phyloP scores from a whole-genome alignment of 2,329 filamentous ascomycete genomes.

The Canariomyces notabilis region DNA sequence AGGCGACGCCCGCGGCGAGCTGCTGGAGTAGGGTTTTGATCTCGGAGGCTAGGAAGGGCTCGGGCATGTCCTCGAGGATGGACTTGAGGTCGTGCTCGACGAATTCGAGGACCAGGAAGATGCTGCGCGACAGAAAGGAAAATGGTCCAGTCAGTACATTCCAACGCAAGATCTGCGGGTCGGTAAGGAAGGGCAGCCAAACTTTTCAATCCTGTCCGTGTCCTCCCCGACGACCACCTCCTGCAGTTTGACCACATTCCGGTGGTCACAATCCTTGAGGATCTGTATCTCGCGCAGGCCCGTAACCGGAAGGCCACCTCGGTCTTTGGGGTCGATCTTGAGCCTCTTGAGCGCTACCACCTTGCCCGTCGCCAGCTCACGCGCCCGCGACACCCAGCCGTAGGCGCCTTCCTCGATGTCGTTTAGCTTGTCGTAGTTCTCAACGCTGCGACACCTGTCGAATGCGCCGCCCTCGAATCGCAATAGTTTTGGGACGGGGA shows the following conservation, averaged over 20 bases:
- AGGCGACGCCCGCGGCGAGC: slow-evolving; percentile 72
- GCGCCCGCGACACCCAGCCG: slow-evolving; percentile 85
- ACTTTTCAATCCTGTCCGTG: slow-evolving; percentile 50
- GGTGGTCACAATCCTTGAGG: slow-evolving; percentile 71
- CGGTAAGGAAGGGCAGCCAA: slow-evolving; percentile 15
- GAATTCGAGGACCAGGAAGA: slow-evolving; percentile 95
- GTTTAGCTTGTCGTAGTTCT: slow-evolving; percentile 88
- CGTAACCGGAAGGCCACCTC: slow-evolving; percentile 77
- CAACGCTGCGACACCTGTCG: slow-evolving; percentile 68
- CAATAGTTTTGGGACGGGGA: slow-evolving; percentile 52
- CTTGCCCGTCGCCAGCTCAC: slow-evolving; percentile 65
- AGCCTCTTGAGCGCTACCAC: slow-evolving; percentile 91
- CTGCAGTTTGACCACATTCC: slow-evolving; percentile 73
- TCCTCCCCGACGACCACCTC: slow-evolving; percentile 79
- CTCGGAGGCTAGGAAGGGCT: slow-evolving; percentile 89
- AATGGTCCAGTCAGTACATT: neutral
- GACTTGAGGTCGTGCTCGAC: slow-evolving; percentile 95
- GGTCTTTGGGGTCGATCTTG: slow-evolving; percentile 77
- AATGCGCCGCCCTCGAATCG: slow-evolving; percentile 65
- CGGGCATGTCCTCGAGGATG: slow-evolving; percentile 87
- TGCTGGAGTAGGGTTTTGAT: slow-evolving; percentile 86
- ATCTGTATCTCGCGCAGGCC: slow-evolving; percentile 92
- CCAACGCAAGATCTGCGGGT: neutral
- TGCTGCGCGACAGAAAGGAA: slow-evolving; percentile 43
- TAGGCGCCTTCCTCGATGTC: slow-evolving; percentile 98